These are phyloP conservation scores for Clavariopsis aquatica DNA, from an alignment of 495 filamentous ascomycete genomes.

Conservation along the genomic window DNA sequence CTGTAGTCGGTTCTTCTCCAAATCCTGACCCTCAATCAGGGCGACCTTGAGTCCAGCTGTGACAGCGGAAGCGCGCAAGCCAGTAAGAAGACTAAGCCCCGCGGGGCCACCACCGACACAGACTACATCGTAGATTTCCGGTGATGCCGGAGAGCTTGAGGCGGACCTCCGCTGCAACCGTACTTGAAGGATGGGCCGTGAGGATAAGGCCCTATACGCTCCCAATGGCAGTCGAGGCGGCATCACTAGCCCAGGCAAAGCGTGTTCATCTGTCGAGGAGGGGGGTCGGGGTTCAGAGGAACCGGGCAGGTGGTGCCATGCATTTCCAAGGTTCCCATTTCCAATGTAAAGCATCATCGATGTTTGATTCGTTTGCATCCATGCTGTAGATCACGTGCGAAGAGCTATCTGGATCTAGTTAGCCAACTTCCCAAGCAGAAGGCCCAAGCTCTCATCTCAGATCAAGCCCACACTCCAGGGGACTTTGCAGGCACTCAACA, in stretches of 20 bases:
- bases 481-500: too few relatives aligned
- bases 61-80: constrained; percentile 72
- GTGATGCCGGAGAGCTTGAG: constrained; percentile 33
- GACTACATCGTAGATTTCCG: constrained; percentile 87
- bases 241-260: constrained; percentile 27
- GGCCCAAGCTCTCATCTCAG: background rate
- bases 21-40: constrained; percentile 85
- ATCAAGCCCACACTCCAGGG: too few relatives aligned
- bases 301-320: constrained; percentile 16
- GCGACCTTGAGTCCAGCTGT: constrained; percentile 81
- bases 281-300: background rate
- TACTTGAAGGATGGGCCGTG: background rate
- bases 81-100: constrained; percentile 82
- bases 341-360: background rate
- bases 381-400: background rate
- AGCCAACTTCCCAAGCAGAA: background rate
- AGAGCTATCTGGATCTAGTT: background rate
- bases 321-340: background rate
- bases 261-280: constrained; percentile 13
- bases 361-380: background rate
- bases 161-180: constrained; percentile 23
- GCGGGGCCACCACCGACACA: constrained; percentile 97
- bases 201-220: constrained; percentile 5
- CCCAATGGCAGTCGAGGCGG: constrained; percentile 30
- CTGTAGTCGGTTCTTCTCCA: constrained; percentile 61